Percentiles rank a stretch among this genome's conserved stretches.
Evolutionary conservation across 2,329 filamentous ascomycete genomes (phyloP).

Genomic region (Graphium sp.): DNA sequence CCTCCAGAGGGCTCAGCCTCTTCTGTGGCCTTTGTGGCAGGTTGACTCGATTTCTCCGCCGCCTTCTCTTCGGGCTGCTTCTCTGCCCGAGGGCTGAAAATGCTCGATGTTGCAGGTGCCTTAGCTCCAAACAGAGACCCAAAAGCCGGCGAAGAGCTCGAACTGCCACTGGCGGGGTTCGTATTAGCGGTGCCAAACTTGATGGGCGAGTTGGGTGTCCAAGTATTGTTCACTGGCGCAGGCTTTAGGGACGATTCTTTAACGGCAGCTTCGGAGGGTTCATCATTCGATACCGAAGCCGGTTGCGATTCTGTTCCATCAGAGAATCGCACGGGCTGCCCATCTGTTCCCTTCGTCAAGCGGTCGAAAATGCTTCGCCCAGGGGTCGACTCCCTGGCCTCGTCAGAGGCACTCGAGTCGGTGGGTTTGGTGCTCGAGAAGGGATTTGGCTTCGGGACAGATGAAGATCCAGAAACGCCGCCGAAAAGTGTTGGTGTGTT

Average conservation of each 20-base stretch:
- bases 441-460: too few relatives aligned
- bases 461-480: too few relatives aligned
- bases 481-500: not conserved
- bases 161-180: conserved; percentile 14
- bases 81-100: conserved; percentile 18
- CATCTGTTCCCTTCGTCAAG: conserved; percentile 29
- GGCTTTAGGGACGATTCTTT: conserved; percentile 18
- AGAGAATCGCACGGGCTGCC: conserved; percentile 27
- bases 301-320: conserved; percentile 10
- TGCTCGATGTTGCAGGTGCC: conserved; percentile 13
- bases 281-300: conserved; percentile 10
- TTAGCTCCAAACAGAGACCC: conserved; percentile 19
- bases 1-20: conserved; percentile 14
- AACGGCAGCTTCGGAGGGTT: conserved; percentile 8
- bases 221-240: conserved; percentile 23
- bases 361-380: conserved; percentile 38
- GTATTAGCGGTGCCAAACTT: conserved; percentile 27
- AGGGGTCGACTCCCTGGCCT: conserved; percentile 25
- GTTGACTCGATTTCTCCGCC: too few relatives aligned
- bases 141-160: conserved; percentile 11
- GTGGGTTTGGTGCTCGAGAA: conserved; percentile 14
- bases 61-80: conserved; percentile 11
- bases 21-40: conserved; percentile 11
- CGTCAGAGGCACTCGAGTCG: conserved; percentile 19
- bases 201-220: conserved; percentile 32